These are phyloP conservation scores for Kandelia obovata DNA, from an alignment of 345 rosid genomes.

Conservation along the genomic window DNA sequence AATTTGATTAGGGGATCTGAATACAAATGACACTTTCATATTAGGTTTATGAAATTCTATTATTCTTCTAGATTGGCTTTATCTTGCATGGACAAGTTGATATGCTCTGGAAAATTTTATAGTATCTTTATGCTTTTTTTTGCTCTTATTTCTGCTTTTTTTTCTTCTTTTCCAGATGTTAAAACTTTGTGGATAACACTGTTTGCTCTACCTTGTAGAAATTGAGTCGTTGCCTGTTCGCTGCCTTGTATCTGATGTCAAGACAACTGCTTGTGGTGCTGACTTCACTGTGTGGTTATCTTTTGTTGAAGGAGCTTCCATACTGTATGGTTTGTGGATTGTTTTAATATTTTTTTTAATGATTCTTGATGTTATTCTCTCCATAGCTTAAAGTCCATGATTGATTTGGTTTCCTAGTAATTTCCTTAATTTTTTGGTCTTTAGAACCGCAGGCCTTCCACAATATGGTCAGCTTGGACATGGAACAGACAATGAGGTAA, in stretches of 20 bases:
- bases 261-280: conserved; percentile 78
- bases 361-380: neutral
- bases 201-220: conserved; percentile 40
- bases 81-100: neutral
- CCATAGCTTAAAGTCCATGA: neutral
- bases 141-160: neutral
- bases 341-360: conserved; percentile 23
- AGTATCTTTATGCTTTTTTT: neutral
- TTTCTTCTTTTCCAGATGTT: neutral
- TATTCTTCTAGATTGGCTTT: neutral
- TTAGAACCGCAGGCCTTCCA: conserved; percentile 96
- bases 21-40: neutral
- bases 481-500: conserved; percentile 96
- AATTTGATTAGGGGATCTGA: neutral
- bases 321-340: conserved; percentile 70
- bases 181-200: neutral
- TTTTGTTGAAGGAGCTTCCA: conserved; percentile 83
- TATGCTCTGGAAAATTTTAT: neutral
- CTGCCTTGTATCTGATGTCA: conserved; percentile 73
- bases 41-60: neutral
- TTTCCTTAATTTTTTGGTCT: conserved; percentile 25
- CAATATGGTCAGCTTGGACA: conserved; percentile 99
- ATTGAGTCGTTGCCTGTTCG: conserved; percentile 73
- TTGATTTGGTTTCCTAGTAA: conserved; percentile 10
- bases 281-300: conserved; percentile 95